These are phyloP conservation scores for Colletotrichum zoysiae DNA, from an alignment of 2,329 filamentous ascomycete genomes.

Conservation along the genomic window DNA sequence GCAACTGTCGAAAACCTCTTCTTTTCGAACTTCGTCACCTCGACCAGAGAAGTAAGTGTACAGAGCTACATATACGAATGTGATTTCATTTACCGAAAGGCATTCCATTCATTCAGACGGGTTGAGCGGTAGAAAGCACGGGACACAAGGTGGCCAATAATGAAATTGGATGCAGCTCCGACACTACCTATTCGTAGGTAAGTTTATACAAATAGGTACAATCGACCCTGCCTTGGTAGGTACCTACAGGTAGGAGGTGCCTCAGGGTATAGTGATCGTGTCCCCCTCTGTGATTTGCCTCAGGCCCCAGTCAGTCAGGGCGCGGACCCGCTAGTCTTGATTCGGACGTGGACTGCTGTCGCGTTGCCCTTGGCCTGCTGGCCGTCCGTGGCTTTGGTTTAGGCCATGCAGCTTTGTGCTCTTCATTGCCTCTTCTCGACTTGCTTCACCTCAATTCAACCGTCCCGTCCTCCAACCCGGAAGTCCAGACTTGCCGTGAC, in stretches of 20 bases:
- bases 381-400: conserved; percentile 1
- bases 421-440: conserved; percentile 5
- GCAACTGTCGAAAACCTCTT: neutral
- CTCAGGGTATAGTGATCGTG: too few relatives aligned
- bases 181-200: neutral
- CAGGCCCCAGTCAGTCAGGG: neutral
- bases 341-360: conserved; percentile 11
- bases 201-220: too few relatives aligned
- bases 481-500: neutral
- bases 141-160: neutral
- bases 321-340: neutral
- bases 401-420: conserved; percentile 1
- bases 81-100: neutral
- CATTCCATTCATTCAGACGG: neutral
- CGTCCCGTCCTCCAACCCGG: neutral
- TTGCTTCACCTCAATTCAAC: neutral
- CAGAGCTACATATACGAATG: too few relatives aligned
- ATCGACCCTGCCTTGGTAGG: too few relatives aligned
- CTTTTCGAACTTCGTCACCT: neutral
- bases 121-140: neutral
- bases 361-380: conserved; percentile 1
- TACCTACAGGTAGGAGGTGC: too few relatives aligned
- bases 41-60: neutral
- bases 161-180: neutral
- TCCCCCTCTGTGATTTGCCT: conserved; percentile 2